Conservation (phyloP, 495 filamentous ascomycete species). For the Hypoxylon fragiforme region DNA sequence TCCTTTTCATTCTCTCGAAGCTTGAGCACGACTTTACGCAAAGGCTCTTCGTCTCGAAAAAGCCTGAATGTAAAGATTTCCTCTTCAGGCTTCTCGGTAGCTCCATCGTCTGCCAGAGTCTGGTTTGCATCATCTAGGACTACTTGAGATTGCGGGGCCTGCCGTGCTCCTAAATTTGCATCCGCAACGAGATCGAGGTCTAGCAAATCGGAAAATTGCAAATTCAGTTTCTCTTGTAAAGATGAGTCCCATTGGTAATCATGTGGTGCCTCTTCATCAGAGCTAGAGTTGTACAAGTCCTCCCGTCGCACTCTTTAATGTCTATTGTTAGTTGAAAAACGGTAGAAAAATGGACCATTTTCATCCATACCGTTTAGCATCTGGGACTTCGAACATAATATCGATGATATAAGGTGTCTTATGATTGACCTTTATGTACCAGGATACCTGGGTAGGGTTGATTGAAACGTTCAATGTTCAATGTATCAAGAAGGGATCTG, state of each 20-base stretch:
- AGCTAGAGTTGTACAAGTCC: conserved; percentile 49
- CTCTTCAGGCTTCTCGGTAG: conserved; percentile 27
- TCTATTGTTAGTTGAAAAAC: conserved; percentile 17
- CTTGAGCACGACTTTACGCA: conserved; percentile 41
- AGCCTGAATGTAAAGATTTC: conserved; percentile 57
- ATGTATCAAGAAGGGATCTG: no score
- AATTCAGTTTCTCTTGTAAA: conserved; percentile 44
- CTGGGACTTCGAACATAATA: conserved; percentile 56
- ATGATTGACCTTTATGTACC: no score
- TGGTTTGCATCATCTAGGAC: conserved; percentile 1
- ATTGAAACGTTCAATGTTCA: no score
- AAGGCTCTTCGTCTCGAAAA: conserved; percentile 49
- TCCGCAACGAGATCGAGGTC: conserved; percentile 30
- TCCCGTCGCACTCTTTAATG: conserved; percentile 53
- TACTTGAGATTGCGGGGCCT: conserved; percentile 1
- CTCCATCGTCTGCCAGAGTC: conserved; percentile 17
- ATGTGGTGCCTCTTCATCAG: conserved; percentile 27
- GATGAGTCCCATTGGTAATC: conserved; percentile 34
- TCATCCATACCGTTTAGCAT: conserved; percentile 55
- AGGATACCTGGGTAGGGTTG: no score
- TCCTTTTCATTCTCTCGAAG: conserved; percentile 30
- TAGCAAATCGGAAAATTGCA: conserved; percentile 47
- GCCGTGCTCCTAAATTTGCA: conserved; percentile 1
- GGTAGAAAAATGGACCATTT: neutral
- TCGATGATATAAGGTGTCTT: neutral